Evolutionary conservation across 78 protist genomes (phyloP).

Genomic region (Dictyostelium citrinum): DNA sequence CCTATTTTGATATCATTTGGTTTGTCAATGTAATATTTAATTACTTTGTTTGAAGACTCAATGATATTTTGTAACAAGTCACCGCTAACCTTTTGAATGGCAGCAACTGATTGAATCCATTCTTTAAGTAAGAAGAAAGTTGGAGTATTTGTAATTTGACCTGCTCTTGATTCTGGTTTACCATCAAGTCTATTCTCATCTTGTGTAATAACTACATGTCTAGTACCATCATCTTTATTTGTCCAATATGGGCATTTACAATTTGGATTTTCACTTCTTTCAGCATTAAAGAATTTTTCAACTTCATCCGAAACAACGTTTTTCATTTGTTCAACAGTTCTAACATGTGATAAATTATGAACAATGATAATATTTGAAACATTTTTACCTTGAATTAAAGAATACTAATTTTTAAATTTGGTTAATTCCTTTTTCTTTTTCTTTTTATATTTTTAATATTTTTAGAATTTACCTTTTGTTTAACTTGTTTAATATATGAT

Average conservation of each 20-base stretch:
- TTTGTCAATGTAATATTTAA: neutral
- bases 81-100: neutral
- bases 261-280: neutral
- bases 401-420: neutral
- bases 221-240: neutral
- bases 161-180: neutral
- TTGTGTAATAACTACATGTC: neutral
- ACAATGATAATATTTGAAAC: neutral
- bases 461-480: neutral
- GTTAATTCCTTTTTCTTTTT: no score
- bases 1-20: neutral
- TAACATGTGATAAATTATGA: neutral
- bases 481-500: conserved; percentile 7
- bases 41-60: neutral
- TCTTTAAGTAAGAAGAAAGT: neutral
- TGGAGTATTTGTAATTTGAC: neutral
- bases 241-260: neutral
- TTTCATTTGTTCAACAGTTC: neutral
- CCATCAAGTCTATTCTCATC: neutral
- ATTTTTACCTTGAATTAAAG: neutral
- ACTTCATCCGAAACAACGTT: neutral
- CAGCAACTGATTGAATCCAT: neutral
- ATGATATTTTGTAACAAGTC: neutral
- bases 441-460: no score
- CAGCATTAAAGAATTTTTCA: neutral